These are phyloP conservation scores for Psilocybe subaeruginosa DNA, from an alignment of 768 basidiomycete genomes.

Conservation along the genomic window DNA sequence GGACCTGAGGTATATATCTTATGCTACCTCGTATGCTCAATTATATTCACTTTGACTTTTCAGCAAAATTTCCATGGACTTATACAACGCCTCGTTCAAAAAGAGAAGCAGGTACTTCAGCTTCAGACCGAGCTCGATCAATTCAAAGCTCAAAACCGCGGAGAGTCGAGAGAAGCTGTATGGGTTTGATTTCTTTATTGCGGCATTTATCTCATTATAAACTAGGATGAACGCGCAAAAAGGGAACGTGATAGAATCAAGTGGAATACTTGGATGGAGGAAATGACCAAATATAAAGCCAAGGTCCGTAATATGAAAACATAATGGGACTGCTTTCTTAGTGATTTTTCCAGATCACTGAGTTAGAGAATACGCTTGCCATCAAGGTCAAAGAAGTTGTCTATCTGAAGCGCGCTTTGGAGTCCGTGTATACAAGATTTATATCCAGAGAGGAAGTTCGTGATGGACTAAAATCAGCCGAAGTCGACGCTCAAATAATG, in stretches of 20 bases:
- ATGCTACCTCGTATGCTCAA: not conserved
- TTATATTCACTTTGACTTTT: slow-evolving; percentile 2
- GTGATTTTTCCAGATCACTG: slow-evolving; percentile 47
- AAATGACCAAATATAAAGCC: slow-evolving; percentile 70
- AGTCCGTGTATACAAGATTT: slow-evolving; percentile 86
- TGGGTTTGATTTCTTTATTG: slow-evolving; percentile 22
- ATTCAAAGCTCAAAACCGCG: slow-evolving; percentile 58
- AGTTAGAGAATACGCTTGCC: slow-evolving; percentile 48
- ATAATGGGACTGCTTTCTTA: slow-evolving; percentile 1
- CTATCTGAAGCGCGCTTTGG: slow-evolving; percentile 84
- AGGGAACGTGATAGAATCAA: slow-evolving; percentile 77
- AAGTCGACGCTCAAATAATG: slow-evolving; percentile 69
- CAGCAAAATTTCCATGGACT: slow-evolving; percentile 68
- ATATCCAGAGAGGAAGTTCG: slow-evolving; percentile 55
- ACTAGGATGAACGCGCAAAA: slow-evolving; percentile 71
- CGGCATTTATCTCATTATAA: not conserved
- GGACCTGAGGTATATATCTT: slow-evolving; percentile 57
- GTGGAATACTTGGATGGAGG: slow-evolving; percentile 73
- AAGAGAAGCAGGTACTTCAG: slow-evolving; percentile 82
- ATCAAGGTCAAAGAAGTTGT: slow-evolving; percentile 73
- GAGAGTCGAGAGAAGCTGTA: slow-evolving; percentile 63
- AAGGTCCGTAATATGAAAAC: slow-evolving; percentile 48
- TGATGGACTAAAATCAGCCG: slow-evolving; percentile 46
- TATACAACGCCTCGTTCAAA: slow-evolving; percentile 78
- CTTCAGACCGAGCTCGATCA: slow-evolving; percentile 74